Conservation (phyloP, 2,329 filamentous ascomycete species). For the Monosporascus sp. region DNA sequence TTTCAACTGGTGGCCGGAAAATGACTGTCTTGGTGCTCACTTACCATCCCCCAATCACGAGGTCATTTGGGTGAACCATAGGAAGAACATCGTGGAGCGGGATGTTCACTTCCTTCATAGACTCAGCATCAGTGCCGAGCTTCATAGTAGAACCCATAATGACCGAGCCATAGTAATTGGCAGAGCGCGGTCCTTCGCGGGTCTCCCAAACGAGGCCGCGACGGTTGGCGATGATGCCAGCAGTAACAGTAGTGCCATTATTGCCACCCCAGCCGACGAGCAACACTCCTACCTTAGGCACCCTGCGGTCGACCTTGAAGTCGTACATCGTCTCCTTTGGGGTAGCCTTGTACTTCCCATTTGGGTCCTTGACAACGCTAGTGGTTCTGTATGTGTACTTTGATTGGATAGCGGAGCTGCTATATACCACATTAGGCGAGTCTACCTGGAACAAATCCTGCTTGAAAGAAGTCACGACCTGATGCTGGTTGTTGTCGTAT, state of each 20-base stretch:
- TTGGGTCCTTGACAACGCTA: conserved; percentile 60
- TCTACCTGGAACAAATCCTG: conserved; percentile 76
- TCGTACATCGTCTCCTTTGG: conserved; percentile 89
- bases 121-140: conserved; percentile 81
- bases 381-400: conserved; percentile 98
- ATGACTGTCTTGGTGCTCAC: too few relatives aligned
- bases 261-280: conserved; percentile 97
- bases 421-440: conserved; percentile 90
- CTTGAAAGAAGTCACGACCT: conserved; percentile 32
- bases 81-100: conserved; percentile 91
- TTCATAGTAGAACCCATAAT: conserved; percentile 98
- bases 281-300: conserved; percentile 95
- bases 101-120: conserved; percentile 86
- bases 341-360: conserved; percentile 75
- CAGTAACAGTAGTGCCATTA: conserved; percentile 95
- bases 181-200: conserved; percentile 74
- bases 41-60: conserved; percentile 95
- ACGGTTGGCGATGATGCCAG: conserved; percentile 94
- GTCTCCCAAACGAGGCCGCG: conserved; percentile 86
- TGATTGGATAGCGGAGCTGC: conserved; percentile 79
- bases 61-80: conserved; percentile 95
- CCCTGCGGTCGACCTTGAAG: conserved; percentile 94
- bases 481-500: too few relatives aligned
- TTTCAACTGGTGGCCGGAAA: too few relatives aligned
- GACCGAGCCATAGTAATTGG: conserved; percentile 98